Conservation (phyloP, 1,284 basidiomycete species). For the Pyrrhoderma lamaoense region DNA sequence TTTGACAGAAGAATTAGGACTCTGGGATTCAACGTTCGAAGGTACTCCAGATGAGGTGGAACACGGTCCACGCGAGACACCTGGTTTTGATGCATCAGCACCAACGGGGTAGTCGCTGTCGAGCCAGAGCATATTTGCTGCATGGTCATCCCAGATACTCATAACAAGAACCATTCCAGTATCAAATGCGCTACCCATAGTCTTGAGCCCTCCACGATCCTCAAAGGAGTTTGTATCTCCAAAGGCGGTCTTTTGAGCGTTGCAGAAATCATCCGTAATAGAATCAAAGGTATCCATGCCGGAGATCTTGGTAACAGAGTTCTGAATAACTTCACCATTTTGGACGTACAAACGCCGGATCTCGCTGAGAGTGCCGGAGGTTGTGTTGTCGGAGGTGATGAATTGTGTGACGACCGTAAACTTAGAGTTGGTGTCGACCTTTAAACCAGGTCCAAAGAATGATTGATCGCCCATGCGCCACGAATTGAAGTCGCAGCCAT, state of each 20-base stretch:
- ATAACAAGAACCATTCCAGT: constrained; percentile 49
- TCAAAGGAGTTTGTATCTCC: constrained; percentile 40
- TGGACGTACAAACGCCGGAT: constrained; percentile 49
- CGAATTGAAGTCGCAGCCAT: constrained; percentile 28
- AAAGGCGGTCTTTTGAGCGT: constrained; percentile 36
- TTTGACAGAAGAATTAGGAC: constrained; percentile 36
- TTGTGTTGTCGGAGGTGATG: constrained; percentile 39
- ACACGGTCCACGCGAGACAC: constrained; percentile 48
- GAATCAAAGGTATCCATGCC: constrained; percentile 34
- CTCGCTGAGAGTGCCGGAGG: constrained; percentile 39
- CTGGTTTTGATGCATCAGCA: constrained; percentile 34
- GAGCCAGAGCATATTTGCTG: constrained; percentile 54
- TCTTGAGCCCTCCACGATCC: constrained; percentile 35
- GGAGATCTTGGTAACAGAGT: constrained; percentile 38
- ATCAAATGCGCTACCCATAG: constrained; percentile 38
- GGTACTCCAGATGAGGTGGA: constrained; percentile 41
- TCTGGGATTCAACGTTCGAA: constrained; percentile 35
- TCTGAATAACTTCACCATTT: constrained; percentile 43
- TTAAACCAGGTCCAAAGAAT: constrained; percentile 22
- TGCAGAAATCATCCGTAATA: constrained; percentile 36
- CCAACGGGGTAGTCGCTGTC: constrained; percentile 46
- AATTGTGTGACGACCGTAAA: constrained; percentile 53
- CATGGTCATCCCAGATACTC: constrained; percentile 51
- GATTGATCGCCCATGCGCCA: constrained; percentile 24
- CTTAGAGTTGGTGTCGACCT: constrained; percentile 27